Conservation (phyloP, 163 green algal species). For the Trebouxia gelatinosa region DNA sequence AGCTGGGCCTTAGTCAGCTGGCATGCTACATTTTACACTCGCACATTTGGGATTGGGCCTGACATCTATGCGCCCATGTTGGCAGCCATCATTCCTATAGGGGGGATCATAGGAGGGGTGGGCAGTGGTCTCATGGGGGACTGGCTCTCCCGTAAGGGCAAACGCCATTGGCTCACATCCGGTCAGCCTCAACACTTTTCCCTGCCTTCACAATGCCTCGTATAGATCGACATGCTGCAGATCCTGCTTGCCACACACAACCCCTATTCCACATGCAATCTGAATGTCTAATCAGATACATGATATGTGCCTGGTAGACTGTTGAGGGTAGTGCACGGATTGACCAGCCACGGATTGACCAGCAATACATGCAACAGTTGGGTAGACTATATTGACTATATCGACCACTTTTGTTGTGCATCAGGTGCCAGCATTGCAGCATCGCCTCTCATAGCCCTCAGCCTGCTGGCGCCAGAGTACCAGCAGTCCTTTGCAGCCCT, state of each 20-base stretch:
- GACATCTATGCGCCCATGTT: constrained; percentile 81
- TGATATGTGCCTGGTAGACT: too few species aligned
- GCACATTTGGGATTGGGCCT: constrained; percentile 64
- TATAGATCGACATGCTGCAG: too few species aligned
- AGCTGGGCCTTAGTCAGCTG: constrained; percentile 84
- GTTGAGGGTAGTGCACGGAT: too few species aligned
- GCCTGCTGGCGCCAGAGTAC: constrained; percentile 64
- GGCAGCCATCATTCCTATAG: constrained; percentile 79
- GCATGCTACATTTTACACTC: constrained; percentile 86
- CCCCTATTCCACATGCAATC: too few species aligned
- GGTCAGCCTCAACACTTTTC: too few species aligned
- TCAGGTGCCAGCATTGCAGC: constrained; percentile 60
- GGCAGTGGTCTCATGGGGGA: constrained; percentile 76
- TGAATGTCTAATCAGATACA: too few species aligned
- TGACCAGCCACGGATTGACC: too few species aligned
- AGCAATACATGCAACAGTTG: too few species aligned
- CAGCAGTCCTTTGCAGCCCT: constrained; percentile 74
- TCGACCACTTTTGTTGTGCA: too few species aligned
- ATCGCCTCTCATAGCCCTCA: constrained; percentile 70
- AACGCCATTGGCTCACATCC: constrained; percentile 69
- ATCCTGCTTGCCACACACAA: too few species aligned
- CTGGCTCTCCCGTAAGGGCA: constrained; percentile 58
- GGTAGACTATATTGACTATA: too few species aligned
- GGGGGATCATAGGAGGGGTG: constrained; percentile 84
- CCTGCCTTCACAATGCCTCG: too few species aligned